Conservation (phyloP, 768 basidiomycete genomes). For the Neoboletus subvelutipes region DNA sequence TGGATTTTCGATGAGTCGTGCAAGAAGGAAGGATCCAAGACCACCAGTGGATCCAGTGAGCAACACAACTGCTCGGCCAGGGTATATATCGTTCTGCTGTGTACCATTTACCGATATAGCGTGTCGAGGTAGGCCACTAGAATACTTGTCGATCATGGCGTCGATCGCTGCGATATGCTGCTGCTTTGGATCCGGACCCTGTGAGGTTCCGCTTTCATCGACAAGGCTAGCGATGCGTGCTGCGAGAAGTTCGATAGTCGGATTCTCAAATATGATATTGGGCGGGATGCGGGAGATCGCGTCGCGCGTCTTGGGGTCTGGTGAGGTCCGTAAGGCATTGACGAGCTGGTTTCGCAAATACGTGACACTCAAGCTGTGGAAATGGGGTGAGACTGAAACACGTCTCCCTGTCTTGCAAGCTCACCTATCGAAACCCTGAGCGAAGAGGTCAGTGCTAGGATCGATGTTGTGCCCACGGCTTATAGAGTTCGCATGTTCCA, state of each 20-base stretch:
- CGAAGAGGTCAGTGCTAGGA: conserved; percentile 18
- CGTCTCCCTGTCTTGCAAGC: background rate
- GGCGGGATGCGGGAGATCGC: conserved; percentile 24
- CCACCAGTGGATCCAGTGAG: conserved; percentile 46
- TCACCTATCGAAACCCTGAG: conserved; percentile 37
- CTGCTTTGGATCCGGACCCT: background rate
- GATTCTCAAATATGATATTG: conserved; percentile 36
- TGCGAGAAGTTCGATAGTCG: conserved; percentile 30
- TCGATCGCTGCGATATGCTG: conserved; percentile 23
- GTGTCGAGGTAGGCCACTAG: background rate
- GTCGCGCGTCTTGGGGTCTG: conserved; percentile 19
- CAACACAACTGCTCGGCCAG: background rate
- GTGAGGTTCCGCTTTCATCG: background rate
- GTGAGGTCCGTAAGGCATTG: conserved; percentile 22
- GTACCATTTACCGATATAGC: background rate
- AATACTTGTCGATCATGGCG: conserved; percentile 27
- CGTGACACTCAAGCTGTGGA: conserved; percentile 23
- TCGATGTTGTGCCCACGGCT: background rate
- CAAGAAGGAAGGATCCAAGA: conserved; percentile 39
- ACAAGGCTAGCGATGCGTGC: conserved; percentile 7
- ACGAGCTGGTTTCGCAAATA: conserved; percentile 13
- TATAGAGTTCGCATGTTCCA: conserved; percentile 1
- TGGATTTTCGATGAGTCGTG: conserved; percentile 24
- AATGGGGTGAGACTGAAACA: background rate
- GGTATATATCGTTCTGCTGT: background rate